A percentile compares a stretch with the other conserved stretches of the same genome.
phyloP scores from a whole-genome alignment of 2,329 filamentous ascomycete genomes.

The Verticillium nonalfalfae region DNA sequence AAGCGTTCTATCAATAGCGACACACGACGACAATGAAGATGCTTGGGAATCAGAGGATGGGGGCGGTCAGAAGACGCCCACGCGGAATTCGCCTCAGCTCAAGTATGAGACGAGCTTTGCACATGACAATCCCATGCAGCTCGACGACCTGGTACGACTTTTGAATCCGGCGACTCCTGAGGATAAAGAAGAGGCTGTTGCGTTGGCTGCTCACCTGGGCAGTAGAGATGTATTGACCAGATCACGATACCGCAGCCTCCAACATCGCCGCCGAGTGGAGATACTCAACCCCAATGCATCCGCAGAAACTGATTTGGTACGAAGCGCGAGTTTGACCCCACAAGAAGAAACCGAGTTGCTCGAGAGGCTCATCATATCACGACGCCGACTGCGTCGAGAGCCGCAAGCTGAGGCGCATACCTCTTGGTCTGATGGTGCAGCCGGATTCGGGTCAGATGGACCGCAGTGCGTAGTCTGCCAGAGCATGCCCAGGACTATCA shows the following conservation, averaged over 20 bases:
- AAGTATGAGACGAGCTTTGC: slow-evolving; percentile 50
- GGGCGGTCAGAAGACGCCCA: slow-evolving; percentile 62
- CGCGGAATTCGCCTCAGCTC: slow-evolving; percentile 48
- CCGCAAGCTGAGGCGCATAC: slow-evolving; percentile 13
- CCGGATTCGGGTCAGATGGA: slow-evolving; percentile 62
- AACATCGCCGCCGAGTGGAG: slow-evolving; percentile 63
- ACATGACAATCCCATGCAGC: slow-evolving; percentile 56
- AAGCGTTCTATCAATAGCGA: slow-evolving; percentile 64
- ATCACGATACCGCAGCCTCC: slow-evolving; percentile 63
- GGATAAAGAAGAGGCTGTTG: slow-evolving; percentile 72
- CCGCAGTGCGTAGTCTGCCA: slow-evolving; percentile 95
- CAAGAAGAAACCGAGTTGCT: slow-evolving; percentile 57
- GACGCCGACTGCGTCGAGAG: slow-evolving; percentile 24
- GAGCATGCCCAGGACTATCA: slow-evolving; percentile 73
- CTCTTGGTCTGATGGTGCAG: slow-evolving; percentile 65
- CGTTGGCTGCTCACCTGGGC: slow-evolving; percentile 73
- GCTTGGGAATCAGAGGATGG: slow-evolving; percentile 39
- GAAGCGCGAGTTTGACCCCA: slow-evolving; percentile 35
- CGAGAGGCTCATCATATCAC: slow-evolving; percentile 52
- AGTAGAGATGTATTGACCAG: slow-evolving; percentile 72
- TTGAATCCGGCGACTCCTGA: slow-evolving; percentile 74
- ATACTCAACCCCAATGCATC: slow-evolving; percentile 50
- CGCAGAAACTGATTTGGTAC: slow-evolving; percentile 19
- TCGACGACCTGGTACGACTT: slow-evolving; percentile 67
- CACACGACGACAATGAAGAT: slow-evolving; percentile 36